Evolutionary conservation across 805 yeast species (phyloP), one percentile per base, ranked within the genome.

Genomic region (Saturnispora besseyi): DNA sequence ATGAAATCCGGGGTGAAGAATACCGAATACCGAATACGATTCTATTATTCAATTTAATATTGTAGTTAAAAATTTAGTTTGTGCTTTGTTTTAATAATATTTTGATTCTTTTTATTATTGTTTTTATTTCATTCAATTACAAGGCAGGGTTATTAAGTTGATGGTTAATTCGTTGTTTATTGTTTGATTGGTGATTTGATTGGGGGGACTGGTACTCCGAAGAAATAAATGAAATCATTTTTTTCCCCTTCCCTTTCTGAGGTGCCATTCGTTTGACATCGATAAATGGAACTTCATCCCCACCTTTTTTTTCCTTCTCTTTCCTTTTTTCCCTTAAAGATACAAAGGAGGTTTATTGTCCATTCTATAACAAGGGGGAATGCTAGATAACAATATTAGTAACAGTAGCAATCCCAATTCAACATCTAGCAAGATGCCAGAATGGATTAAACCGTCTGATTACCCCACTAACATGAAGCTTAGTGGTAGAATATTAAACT

Each of bases 401-500:
- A 43, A 31, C n/a, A 31, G 13, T 9, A 12, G 3, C 11, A 11
- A 31, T 9, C n/a, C 34, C 42, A 26, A 15, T 22, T 22, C n/a
- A 38, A 7, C 30, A 38, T 7, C 42, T 12, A 8, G 29, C 28
- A 21, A 38, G 15, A 31, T 31, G 18, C n/a, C 36, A 4, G n/a
- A 45, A 3, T 54, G 55, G 55, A 24, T 41, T 4, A 41, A 52
- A 28, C 55, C 57, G 15, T 34, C 42, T 2, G 61, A 61, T 40
- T 62, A 53, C 33, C 45, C 64, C 48, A 38, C 53, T 11, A 60
- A 62, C n/a, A 55, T 69, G 45, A 61, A 68, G 50, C 64, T 77
- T n/a, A 71, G 79, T 7, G 95, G 95, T 0, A 69, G 95, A 31
- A 76, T 86, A 46, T 65, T 86, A 56, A 76, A 78, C 52, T 86